These are phyloP conservation scores for Termitomyces heimii DNA, from an alignment of 768 basidiomycete genomes.

Conservation along the genomic window DNA sequence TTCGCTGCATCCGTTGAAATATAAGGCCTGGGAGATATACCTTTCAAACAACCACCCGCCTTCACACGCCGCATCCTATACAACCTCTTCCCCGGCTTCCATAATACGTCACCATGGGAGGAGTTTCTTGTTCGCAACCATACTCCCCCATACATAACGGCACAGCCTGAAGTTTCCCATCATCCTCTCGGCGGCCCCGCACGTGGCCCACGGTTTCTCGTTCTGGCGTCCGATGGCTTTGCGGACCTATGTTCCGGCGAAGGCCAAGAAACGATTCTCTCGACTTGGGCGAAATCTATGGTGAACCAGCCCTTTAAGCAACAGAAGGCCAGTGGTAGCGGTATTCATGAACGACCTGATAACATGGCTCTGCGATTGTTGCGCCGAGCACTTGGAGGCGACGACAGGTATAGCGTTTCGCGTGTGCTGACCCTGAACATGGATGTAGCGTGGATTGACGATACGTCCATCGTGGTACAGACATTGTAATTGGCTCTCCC, in stretches of 20 bases:
- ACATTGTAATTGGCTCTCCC: slow-evolving; percentile 31
- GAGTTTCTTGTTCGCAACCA: slow-evolving; percentile 56
- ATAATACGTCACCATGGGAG: slow-evolving; percentile 59
- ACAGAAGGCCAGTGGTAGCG: slow-evolving; percentile 1
- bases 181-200: slow-evolving; percentile 32
- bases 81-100: slow-evolving; percentile 57
- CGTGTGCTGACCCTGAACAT: slow-evolving; percentile 58
- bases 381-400: slow-evolving; percentile 52
- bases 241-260: slow-evolving; percentile 50
- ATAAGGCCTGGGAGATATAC: slow-evolving; percentile 62
- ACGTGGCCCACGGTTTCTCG: slow-evolving; percentile 42
- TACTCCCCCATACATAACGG: slow-evolving; percentile 63
- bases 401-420: slow-evolving; percentile 46
- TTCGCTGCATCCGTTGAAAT: slow-evolving; percentile 3
- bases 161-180: slow-evolving; percentile 59
- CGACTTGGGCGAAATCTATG: slow-evolving; percentile 46
- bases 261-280: slow-evolving; percentile 39
- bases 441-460: slow-evolving; percentile 63
- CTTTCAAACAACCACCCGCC: slow-evolving; percentile 67
- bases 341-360: slow-evolving; percentile 10
- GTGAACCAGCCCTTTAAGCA: slow-evolving; percentile 21
- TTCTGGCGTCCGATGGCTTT: slow-evolving; percentile 65
- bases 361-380: slow-evolving; percentile 58
- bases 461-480: slow-evolving; percentile 61
- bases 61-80: slow-evolving; percentile 64